phyloP scores from a whole-genome alignment of 192 early-diverging fungal genomes.

The Backusella parvicylindrica region DNA sequence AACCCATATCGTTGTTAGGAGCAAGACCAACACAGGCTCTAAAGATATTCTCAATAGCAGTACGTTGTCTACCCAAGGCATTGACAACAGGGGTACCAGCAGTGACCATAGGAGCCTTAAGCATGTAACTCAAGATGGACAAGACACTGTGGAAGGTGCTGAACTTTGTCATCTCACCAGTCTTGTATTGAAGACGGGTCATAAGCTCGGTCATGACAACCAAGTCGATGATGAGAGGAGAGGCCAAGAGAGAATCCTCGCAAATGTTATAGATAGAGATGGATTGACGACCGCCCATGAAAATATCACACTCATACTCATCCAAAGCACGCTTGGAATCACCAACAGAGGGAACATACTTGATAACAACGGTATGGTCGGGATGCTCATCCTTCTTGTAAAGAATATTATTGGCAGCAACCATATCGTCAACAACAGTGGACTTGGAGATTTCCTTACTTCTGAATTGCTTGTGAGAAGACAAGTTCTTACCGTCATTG shows the following conservation, averaged over 20 bases:
- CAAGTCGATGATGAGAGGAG: constrained; percentile 95
- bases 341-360: constrained; percentile 95
- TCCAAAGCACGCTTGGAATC: constrained; percentile 98
- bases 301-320: constrained; percentile 98
- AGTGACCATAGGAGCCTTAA: constrained; percentile 97
- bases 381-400: constrained; percentile 78
- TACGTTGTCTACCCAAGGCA: constrained; percentile 91
- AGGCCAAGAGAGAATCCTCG: constrained; percentile 97
- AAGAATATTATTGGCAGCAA: constrained; percentile 87
- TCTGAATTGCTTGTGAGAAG: constrained; percentile 96
- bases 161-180: constrained; percentile 70
- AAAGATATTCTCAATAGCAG: constrained; percentile 97
- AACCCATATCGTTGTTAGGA: constrained; percentile 95
- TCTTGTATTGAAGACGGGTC: constrained; percentile 92
- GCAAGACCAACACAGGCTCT: constrained; percentile 94
- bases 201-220: constrained; percentile 95
- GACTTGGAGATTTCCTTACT: constrained; percentile 99
- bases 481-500: constrained; percentile 99
- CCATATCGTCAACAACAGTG: constrained; percentile 99
- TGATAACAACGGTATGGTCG: constrained; percentile 88
- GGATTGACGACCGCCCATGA: constrained; percentile 97
- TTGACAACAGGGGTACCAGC: constrained; percentile 95
- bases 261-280: constrained; percentile 99
- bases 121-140: constrained; percentile 87
- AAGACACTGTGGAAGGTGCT: constrained; percentile 92